Evolutionary conservation across 225 moss, liverwort and hornwort genomes (phyloP).

Genomic region (Marchantia polymorpha): DNA sequence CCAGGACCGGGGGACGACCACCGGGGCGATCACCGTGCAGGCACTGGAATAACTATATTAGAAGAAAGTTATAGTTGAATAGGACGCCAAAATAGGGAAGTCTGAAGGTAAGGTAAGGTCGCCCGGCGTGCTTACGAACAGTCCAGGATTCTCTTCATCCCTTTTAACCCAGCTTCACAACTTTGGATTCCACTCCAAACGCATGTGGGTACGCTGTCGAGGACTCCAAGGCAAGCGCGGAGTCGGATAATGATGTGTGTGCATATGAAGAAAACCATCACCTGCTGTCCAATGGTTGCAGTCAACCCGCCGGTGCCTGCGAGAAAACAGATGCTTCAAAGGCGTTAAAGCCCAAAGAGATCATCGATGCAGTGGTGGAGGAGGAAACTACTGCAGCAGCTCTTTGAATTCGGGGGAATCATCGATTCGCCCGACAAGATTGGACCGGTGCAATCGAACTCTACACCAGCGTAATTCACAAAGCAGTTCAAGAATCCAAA

Average conservation of each 20-base stretch:
- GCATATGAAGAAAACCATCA: background rate
- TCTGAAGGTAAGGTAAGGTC: too few relatives aligned
- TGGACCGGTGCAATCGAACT: constrained; percentile 59
- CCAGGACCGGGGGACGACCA: background rate
- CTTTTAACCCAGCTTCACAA: too few relatives aligned
- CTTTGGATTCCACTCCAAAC: too few relatives aligned
- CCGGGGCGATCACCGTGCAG: too few relatives aligned
- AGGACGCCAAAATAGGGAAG: too few relatives aligned
- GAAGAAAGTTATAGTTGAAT: too few relatives aligned
- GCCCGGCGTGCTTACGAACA: too few relatives aligned
- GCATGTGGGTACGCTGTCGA: too few relatives aligned
- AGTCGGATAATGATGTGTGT: background rate
- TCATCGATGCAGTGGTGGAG: constrained; percentile 9
- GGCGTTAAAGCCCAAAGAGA: background rate
- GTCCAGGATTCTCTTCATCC: too few relatives aligned
- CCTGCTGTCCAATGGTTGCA: background rate
- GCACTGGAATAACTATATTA: too few relatives aligned
- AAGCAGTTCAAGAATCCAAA: constrained; percentile 56
- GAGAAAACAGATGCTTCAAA: background rate
- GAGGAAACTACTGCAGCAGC: constrained; percentile 51
- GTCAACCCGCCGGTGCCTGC: background rate
- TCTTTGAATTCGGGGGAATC: constrained; percentile 70
- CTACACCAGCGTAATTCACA: constrained; percentile 60
- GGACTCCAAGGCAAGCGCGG: background rate
- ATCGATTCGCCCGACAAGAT: constrained; percentile 63